Base-by-base conservation (phyloP, 192 early-diverging fungal genomes). In the Backusella morwellensis region DNA sequence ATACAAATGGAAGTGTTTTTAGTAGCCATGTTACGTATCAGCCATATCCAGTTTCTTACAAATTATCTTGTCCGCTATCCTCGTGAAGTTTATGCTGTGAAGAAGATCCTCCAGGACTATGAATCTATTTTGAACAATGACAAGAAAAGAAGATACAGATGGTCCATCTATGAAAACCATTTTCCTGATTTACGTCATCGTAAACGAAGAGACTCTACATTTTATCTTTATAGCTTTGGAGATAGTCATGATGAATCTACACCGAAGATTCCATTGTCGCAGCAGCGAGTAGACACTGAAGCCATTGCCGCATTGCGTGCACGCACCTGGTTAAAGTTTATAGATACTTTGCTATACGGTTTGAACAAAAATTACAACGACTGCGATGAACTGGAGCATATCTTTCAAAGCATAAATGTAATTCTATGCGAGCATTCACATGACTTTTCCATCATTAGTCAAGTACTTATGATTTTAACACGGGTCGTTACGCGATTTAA, bases 11-110 rank as follows among this genome's bases (percentile, higher is more conserved):
- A 84, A 9, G 38, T 88, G 8, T 88, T 90, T 42, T 72, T 80
- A 21, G 79, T 87, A 66, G 80, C 86, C 12, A 78, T 88, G 50
- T 72, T 87, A 32, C 85, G 88, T 41, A 85, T 87, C 52, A 87
- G 84, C 42, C 89, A 90, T 76, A 84, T 87, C 42, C 89, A 87
- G 34, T 87, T 90, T 40, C 78, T 86, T 81, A 86, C 86, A 1
- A 88, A 83, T 29, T 90, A 85, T 71, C 72, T 90, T 7, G 74
- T 79, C 15, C 81, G 85, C 0, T 90, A 78, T 52, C 87, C 87
- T 6, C 75, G 76, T 17, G 89, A 90, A 38, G 81, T 81, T 21
- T 79, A 85, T 40, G 80, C 88, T 6, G 72, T 90, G 35, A 88
- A 90, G 74, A 82, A 83, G 38, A 84, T 76, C 14, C 76, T 90